phyloP scores from a whole-genome alignment of 2,329 filamentous ascomycete genomes.

The Plenodomus tracheiphilus region DNA sequence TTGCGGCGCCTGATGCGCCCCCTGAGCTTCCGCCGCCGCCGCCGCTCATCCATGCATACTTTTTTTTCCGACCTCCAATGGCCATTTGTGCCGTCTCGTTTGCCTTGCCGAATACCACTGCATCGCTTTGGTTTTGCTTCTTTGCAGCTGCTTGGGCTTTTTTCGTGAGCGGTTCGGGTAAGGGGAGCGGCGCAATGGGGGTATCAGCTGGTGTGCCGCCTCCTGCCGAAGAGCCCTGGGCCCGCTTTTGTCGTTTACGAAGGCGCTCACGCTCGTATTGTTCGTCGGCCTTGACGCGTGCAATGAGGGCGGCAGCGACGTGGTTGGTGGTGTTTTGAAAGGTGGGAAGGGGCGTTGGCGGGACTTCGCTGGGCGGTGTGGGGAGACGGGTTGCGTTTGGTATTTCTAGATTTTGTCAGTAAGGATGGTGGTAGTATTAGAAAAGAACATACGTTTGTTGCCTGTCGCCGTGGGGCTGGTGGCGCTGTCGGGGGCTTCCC shows the following conservation, averaged over 20 bases:
- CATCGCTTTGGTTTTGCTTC: conserved; percentile 74
- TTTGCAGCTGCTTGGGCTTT: conserved; percentile 81
- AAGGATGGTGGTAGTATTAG: not conserved
- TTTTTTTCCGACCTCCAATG: conserved; percentile 68
- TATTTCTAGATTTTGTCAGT: conserved; percentile 28
- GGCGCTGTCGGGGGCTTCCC: conserved; percentile 54
- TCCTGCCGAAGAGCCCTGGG: conserved; percentile 20
- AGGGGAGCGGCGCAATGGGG: conserved; percentile 26
- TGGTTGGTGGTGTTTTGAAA: conserved; percentile 61
- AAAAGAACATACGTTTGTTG: conserved; percentile 29
- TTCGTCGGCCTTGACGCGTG: conserved; percentile 57
- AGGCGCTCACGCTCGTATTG: conserved; percentile 69
- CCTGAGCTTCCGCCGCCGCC: conserved; percentile 45
- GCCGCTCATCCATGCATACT: conserved; percentile 74
- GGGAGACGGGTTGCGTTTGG: conserved; percentile 48
- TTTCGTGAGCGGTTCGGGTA: conserved; percentile 67
- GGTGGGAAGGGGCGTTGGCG: conserved; percentile 54
- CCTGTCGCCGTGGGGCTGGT: conserved; percentile 58
- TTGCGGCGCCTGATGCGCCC: conserved; percentile 33
- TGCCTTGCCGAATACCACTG: conserved; percentile 76
- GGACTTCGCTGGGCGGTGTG: conserved; percentile 52
- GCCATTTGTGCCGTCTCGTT: conserved; percentile 85
- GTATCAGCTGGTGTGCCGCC: conserved; percentile 30
- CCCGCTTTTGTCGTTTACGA: conserved; percentile 49
- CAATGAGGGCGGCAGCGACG: conserved; percentile 55